phyloP scores from a whole-genome alignment of 345 rosid genomes.

The Tarenaya hassleriana region DNA sequence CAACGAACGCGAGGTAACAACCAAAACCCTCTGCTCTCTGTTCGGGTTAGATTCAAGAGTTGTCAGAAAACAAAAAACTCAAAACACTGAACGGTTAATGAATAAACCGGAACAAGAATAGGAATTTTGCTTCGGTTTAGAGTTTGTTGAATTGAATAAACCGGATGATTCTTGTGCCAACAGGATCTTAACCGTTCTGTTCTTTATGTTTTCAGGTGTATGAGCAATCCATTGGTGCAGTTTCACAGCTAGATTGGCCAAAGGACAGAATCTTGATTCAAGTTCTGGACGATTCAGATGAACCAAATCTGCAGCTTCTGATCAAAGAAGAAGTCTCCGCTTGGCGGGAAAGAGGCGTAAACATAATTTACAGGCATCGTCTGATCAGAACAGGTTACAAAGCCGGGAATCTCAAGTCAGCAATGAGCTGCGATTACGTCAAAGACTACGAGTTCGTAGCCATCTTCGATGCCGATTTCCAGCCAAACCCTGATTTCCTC shows the following conservation, averaged over 20 bases:
- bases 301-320: conserved; percentile 44
- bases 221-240: conserved; percentile 68
- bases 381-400: conserved; percentile 75
- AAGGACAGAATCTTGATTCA: conserved; percentile 60
- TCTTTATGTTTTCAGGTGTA: conserved; percentile 40
- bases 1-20: conserved; percentile 62
- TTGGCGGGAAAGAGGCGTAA: conserved; percentile 63
- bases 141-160: too few species aligned
- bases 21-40: background rate
- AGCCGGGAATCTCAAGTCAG: conserved; percentile 84
- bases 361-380: conserved; percentile 73
- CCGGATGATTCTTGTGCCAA: too few species aligned
- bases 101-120: too few species aligned
- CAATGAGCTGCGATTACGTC: conserved; percentile 74
- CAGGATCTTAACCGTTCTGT: background rate
- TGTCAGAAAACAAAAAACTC: background rate
- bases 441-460: conserved; percentile 70
- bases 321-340: conserved; percentile 63
- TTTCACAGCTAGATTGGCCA: conserved; percentile 75
- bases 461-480: conserved; percentile 81
- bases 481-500: conserved; percentile 66
- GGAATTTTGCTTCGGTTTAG: too few species aligned
- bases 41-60: background rate
- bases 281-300: conserved; percentile 73
- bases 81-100: too few species aligned